Evolutionary conservation across 176 grass and related monocot genomes (phyloP).

Genomic region (Echinochloa phyllopogon): DNA sequence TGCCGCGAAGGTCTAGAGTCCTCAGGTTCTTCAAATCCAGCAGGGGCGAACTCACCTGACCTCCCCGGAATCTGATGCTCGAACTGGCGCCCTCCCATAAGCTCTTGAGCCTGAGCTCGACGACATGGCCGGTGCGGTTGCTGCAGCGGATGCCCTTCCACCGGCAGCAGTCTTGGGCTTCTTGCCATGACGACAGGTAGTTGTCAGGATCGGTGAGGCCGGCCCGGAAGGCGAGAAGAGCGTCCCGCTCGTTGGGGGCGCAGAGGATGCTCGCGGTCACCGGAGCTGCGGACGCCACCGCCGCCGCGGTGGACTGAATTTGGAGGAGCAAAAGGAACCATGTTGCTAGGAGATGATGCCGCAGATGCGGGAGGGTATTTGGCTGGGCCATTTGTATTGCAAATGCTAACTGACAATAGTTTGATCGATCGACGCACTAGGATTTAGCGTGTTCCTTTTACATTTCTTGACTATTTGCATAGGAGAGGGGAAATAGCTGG

Average conservation of each 20-base stretch:
- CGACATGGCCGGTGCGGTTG: slow-evolving; percentile 22
- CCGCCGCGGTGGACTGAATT: background rate
- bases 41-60: slow-evolving; percentile 32
- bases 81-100: background rate
- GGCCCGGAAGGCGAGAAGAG: slow-evolving; percentile 30
- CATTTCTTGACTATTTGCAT: too few species aligned
- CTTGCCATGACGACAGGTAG: slow-evolving; percentile 43
- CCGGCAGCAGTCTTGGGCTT: slow-evolving; percentile 40
- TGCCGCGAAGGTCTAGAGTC: slow-evolving; percentile 10
- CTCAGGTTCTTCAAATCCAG: slow-evolving; percentile 15
- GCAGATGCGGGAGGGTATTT: too few species aligned
- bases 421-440: too few species aligned
- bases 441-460: too few species aligned
- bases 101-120: slow-evolving; percentile 5
- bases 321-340: background rate
- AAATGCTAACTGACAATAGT: too few species aligned
- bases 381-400: too few species aligned
- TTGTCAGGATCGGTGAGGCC: slow-evolving; percentile 1
- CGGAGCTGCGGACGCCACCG: too few species aligned
- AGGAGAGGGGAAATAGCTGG: too few species aligned
- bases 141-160: slow-evolving; percentile 45
- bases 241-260: background rate
- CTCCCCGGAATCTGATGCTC: background rate
- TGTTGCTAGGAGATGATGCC: too few species aligned
- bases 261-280: background rate